Conservation (phyloP, 495 filamentous ascomycete species). For the Aspergillus nanangensis region DNA sequence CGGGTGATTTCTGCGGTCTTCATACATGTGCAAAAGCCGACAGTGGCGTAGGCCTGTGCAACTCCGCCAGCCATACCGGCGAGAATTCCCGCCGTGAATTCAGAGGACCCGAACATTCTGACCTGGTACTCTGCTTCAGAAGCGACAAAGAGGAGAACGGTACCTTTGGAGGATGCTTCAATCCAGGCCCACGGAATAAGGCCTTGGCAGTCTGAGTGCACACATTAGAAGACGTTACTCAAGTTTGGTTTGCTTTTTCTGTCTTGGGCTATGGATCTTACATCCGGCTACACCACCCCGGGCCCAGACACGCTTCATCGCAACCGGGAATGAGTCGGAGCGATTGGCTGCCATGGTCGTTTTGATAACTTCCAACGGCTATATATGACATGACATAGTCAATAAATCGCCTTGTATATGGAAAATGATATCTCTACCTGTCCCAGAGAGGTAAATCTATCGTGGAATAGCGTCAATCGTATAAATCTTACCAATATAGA, state of each 20-base stretch:
- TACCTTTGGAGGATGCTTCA: constrained; percentile 98
- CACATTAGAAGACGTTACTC: constrained; percentile 11
- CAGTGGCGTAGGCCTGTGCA: constrained; percentile 96
- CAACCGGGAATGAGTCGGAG: constrained; percentile 75
- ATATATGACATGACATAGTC: background rate
- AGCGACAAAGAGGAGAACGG: constrained; percentile 97
- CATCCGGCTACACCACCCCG: constrained; percentile 94
- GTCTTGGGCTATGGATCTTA: constrained; percentile 52
- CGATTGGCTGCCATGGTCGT: constrained; percentile 98
- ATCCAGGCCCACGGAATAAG: constrained; percentile 99
- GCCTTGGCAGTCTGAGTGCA: constrained; percentile 87
- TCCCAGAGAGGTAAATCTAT: constrained; percentile 78
- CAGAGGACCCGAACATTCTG: constrained; percentile 69
- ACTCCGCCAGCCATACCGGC: constrained; percentile 94
- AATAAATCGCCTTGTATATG: too few relatives aligned
- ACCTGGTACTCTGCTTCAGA: constrained; percentile 96
- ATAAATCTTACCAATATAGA: too few relatives aligned
- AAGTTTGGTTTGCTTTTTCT: too few relatives aligned
- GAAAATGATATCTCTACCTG: constrained; percentile 55
- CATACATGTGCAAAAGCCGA: constrained; percentile 99
- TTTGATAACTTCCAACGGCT: constrained; percentile 98
- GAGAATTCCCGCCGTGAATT: constrained; percentile 82
- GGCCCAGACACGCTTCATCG: constrained; percentile 83
- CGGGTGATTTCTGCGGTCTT: constrained; percentile 99
- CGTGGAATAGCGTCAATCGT: background rate